Evolutionary conservation across 1,284 basidiomycete species (phyloP).

Genomic region (Rhodotorula sp.): DNA sequence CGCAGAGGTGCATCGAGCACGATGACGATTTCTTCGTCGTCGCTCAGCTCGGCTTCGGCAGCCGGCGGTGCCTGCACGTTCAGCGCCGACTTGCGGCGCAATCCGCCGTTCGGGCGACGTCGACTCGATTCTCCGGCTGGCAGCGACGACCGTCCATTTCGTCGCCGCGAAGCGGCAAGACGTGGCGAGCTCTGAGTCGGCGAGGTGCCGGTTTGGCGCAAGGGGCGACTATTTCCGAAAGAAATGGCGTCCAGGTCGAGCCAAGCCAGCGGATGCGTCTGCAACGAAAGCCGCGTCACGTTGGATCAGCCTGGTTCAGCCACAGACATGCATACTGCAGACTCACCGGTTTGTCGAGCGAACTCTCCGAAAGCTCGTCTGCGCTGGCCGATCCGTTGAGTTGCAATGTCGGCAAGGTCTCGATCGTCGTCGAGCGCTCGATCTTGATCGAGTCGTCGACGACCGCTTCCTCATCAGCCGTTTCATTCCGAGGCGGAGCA

Average conservation of each 20-base stretch:
- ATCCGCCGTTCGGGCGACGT: neutral
- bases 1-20: conserved; percentile 29
- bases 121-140: neutral
- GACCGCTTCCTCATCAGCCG: no score
- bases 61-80: neutral
- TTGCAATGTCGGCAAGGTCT: no score
- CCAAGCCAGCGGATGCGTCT: conserved; percentile 36
- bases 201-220: neutral
- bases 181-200: neutral
- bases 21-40: conserved; percentile 36
- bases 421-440: no score
- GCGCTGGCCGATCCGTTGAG: no score
- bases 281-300: neutral
- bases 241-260: conserved; percentile 39
- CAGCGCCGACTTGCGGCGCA: neutral
- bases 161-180: neutral
- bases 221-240: conserved; percentile 15
- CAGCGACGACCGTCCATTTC: neutral
- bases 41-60: conserved; percentile 1
- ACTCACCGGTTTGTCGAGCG: no score
- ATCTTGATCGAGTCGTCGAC: no score
- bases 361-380: no score
- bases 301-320: no score
- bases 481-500: no score
- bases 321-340: no score